phyloP scores from a whole-genome alignment of 1,139 yeast genomes.

The Scheffersomyces quercinus region DNA sequence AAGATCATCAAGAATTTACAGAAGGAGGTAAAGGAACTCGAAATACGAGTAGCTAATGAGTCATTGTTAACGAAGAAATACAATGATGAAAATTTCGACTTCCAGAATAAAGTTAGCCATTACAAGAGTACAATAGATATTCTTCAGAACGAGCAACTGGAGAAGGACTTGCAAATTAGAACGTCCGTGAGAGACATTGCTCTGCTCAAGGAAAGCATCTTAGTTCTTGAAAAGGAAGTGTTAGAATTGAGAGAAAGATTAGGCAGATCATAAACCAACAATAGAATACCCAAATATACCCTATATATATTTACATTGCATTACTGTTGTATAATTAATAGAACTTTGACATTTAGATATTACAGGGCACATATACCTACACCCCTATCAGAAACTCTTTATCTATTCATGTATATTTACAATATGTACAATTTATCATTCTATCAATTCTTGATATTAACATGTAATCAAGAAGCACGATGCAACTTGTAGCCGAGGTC shows the following conservation, averaged over 20 bases:
- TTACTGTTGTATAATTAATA: not conserved
- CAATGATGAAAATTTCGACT: slow-evolving; percentile 50
- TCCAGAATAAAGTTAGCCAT: slow-evolving; percentile 42
- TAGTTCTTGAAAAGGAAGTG: slow-evolving; percentile 64
- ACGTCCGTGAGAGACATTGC: slow-evolving; percentile 37
- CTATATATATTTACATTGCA: not conserved
- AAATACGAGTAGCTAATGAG: slow-evolving; percentile 40
- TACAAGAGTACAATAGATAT: slow-evolving; percentile 36
- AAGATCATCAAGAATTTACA: slow-evolving; percentile 33
- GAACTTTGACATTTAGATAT: not conserved
- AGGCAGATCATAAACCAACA: slow-evolving; percentile 12
- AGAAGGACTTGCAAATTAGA: slow-evolving; percentile 38
- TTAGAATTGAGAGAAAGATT: slow-evolving; percentile 56
- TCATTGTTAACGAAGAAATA: slow-evolving; percentile 40
- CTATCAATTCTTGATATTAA: not conserved
- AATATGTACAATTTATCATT: slow-evolving; percentile 1
- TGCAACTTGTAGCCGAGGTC: not conserved
- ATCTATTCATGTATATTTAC: not conserved
- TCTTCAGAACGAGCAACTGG: slow-evolving; percentile 41
- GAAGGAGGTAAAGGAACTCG: slow-evolving; percentile 36
- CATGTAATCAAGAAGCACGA: not conserved
- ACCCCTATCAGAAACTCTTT: not conserved
- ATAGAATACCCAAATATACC: slow-evolving; percentile 1
- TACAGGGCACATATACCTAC: no score
- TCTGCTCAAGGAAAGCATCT: slow-evolving; percentile 54